Conservation (phyloP, 2,329 filamentous ascomycete genomes). For the Colletotrichum lindemuthianum region DNA sequence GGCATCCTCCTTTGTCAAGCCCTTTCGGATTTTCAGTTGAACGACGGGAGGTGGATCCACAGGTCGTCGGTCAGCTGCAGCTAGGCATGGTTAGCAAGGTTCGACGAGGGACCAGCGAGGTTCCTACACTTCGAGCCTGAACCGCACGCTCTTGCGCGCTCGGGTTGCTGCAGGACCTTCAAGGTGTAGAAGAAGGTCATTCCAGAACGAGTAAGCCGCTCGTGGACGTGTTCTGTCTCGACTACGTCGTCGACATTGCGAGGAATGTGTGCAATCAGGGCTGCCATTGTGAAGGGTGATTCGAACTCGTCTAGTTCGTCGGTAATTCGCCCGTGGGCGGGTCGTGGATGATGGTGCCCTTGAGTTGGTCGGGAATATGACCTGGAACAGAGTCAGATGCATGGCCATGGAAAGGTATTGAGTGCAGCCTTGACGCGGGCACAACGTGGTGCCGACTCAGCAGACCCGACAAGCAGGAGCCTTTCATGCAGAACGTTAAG, state of each 20-base stretch:
- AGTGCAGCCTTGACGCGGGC: too few species aligned
- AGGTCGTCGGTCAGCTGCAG: conserved; percentile 87
- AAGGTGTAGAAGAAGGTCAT: conserved; percentile 83
- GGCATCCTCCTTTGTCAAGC: conserved; percentile 66
- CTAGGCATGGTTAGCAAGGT: conserved; percentile 53
- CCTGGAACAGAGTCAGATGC: too few species aligned
- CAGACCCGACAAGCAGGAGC: too few species aligned
- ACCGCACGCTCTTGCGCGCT: conserved; percentile 93
- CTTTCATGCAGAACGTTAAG: background rate
- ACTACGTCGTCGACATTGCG: conserved; percentile 5
- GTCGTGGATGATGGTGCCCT: too few species aligned
- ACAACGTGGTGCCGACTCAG: too few species aligned
- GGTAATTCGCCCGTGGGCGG: too few species aligned
- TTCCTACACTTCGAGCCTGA: conserved; percentile 91
- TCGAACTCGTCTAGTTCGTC: background rate
- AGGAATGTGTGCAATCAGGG: background rate
- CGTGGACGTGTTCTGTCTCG: conserved; percentile 13
- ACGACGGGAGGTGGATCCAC: conserved; percentile 96
- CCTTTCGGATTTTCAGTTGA: conserved; percentile 86
- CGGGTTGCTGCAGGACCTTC: conserved; percentile 91
- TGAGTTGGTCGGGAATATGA: too few species aligned
- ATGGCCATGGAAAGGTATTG: too few species aligned
- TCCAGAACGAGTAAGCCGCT: conserved; percentile 71
- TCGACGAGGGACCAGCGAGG: conserved; percentile 20
- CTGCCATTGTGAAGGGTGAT: conserved; percentile 8